Evolutionary conservation across 257 asterid genomes (phyloP), one percentile per base, ranked within the genome.

Genomic region (Solanum etuberosum): DNA sequence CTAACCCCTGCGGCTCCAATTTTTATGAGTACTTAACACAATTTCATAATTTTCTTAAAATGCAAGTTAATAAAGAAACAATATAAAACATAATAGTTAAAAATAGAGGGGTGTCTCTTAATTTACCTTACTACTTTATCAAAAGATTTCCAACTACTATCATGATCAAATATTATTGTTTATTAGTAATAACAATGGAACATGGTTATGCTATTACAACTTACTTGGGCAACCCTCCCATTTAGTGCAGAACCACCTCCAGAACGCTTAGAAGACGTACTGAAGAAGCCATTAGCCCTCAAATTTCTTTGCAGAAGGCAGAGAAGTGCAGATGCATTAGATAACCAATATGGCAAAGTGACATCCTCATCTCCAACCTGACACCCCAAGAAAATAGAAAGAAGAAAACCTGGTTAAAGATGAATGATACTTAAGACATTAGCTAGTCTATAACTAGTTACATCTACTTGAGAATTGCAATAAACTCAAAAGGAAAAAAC

Each of bases 291-390:
- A 92, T 88, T 97, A 70, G 98, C 92, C 86, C 96, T 96, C 90
- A 95, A 91, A 86, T 96, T 96, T 91, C 95, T 95, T 92, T 97
- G 99, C 86, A 97, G 93, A 84, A 97, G 98, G 90, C 99, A 96
- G 67, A 97, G 88, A 92, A 97, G 99, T 57, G 99, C 99, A 72
- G 99, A 96, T 86, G 98, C 91, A 90, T 94, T 96, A 65, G 99
- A 95, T 86, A 97, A 89, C 99, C 99, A 97, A 89, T 97, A 97
- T 78, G 99, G 99, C 88, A 96, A 92, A 87, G 92, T 91, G 85
- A 91, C 89, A 86, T 91, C 92, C 89, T 94, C 98, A 85, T 95
- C 96, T 23, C 95, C 99, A 34, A 92, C 96, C 99, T 97, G 93
- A 80, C 68, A 81, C 68, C 68, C 68, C 85, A 48, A 81, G 42